Evolutionary conservation across 2,329 filamentous ascomycete genomes (phyloP), one percentile per base, ranked within the genome.

Genomic region (Fusarium sp.): DNA sequence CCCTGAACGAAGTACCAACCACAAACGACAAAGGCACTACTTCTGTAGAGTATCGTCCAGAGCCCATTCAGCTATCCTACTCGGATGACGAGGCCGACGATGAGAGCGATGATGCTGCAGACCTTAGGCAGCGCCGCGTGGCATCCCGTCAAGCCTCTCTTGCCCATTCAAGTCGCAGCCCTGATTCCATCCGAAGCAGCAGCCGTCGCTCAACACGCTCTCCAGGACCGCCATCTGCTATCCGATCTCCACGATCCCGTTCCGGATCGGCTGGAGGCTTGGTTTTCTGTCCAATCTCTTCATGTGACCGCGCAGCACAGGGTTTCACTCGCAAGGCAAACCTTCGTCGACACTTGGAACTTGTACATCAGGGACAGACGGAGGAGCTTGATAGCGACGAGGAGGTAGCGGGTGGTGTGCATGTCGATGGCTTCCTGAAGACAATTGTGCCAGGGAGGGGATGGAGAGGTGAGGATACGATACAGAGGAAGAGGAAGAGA

Each of bases 361-460:
- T 76, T 9, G 70, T 82, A 18, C 81, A 83, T 60, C 75, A 76
- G n/a, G 76, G 75, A 71, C 76, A 52, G 76, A 75, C 53, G 72
- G 74, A 73, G 14, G 71, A 80, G 35, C 67, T 74, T 31, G 79
- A 80, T 20, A 80, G 83, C 59, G 84, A 81, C 70, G 85, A 84
- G 57, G 86, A 88, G 71, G 84, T 88, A 71, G 69, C 82, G 11
- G 90, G 89, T 1, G 89, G 83, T 0, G 87, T 92, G 20, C 90
- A 92, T 70, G 84, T 88, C 2, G 90, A 93, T 75, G 88, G 90
- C 0, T 93, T 91, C 71, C 68, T 93, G 70, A 80, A 82, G 72
- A 84, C 85, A 6, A 82, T 92, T 51, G 78, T 80, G 58, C 76
- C 80, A 1, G 78, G 81, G 9, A 77, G 73, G 41, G 85, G 84